phyloP scores from a whole-genome alignment of 768 basidiomycete species.

The Macrolepiota albuminosa region DNA sequence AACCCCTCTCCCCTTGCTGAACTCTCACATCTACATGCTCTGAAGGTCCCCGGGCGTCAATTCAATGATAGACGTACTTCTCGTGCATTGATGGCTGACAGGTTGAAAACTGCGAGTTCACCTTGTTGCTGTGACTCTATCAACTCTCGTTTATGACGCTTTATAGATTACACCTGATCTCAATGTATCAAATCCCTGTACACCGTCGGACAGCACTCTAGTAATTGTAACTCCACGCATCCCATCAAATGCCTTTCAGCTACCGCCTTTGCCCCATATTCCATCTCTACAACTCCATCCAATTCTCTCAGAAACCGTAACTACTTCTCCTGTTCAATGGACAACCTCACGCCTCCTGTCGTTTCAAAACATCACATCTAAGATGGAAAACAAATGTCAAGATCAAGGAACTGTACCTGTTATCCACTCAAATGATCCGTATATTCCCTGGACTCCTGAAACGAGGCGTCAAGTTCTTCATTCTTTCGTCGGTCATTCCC shows the following conservation, averaged over 20 bases:
- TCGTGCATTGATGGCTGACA: slow-evolving; percentile 4
- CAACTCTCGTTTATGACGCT: neutral
- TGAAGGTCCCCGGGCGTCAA: neutral
- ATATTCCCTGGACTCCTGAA: slow-evolving; percentile 43
- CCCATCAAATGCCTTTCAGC: slow-evolving; percentile 4
- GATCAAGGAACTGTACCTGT: slow-evolving; percentile 20
- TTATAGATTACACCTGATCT: slow-evolving; percentile 3
- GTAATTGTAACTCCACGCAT: neutral
- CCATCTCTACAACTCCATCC: slow-evolving; percentile 35
- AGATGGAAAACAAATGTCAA: neutral
- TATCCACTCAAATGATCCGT: slow-evolving; percentile 51
- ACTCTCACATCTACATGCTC: slow-evolving; percentile 1
- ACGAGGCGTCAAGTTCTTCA: slow-evolving; percentile 38
- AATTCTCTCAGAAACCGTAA: slow-evolving; percentile 24
- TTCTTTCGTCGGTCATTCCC: slow-evolving; percentile 32
- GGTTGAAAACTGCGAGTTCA: slow-evolving; percentile 2
- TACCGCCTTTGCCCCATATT: slow-evolving; percentile 29
- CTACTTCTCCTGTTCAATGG: slow-evolving; percentile 11
- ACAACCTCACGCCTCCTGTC: slow-evolving; percentile 7
- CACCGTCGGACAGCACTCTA: neutral
- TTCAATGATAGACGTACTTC: neutral
- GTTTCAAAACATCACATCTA: neutral
- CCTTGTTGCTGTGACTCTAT: neutral
- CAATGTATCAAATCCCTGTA: slow-evolving; percentile 1
- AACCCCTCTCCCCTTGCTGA: neutral